These are phyloP conservation scores for Leptographium procerum DNA, from an alignment of 2,329 filamentous ascomycete genomes.

Conservation along the genomic window DNA sequence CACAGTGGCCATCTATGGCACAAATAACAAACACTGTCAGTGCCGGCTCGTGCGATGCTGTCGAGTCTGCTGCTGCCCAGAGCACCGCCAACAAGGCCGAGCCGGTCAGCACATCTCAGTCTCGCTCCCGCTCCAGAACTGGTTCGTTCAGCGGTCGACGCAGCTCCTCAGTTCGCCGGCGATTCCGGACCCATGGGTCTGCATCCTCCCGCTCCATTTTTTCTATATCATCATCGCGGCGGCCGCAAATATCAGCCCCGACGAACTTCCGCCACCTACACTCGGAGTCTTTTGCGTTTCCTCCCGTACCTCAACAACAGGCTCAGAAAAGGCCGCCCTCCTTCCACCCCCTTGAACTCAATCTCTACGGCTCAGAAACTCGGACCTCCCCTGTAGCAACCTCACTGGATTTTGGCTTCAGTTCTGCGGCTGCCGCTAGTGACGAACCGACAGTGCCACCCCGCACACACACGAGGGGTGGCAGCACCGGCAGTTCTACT, in stretches of 20 bases:
- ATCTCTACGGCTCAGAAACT: constrained; percentile 35
- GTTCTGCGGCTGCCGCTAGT: background rate
- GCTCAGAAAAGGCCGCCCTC: background rate
- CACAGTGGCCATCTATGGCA: background rate
- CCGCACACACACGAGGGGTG: constrained; percentile 23
- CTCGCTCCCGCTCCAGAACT: constrained; percentile 11
- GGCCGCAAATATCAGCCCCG: constrained; percentile 46
- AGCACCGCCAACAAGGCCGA: background rate
- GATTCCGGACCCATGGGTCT: constrained; percentile 27
- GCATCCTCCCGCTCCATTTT: constrained; percentile 22
- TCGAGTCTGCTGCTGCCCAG: background rate
- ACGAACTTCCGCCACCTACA: constrained; percentile 49
- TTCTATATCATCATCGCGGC: constrained; percentile 28
- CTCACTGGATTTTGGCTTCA: constrained; percentile 30
- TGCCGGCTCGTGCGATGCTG: background rate
- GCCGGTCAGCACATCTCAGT: background rate
- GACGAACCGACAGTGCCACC: constrained; percentile 23
- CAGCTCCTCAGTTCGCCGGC: constrained; percentile 34
- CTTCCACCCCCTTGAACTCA: constrained; percentile 40
- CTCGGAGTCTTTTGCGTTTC: constrained; percentile 18
- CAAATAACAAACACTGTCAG: background rate
- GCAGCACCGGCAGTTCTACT: constrained; percentile 23
- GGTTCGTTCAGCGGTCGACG: constrained; percentile 21
- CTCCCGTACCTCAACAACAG: background rate
- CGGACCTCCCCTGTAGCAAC: constrained; percentile 45